Evolutionary conservation across 371 early-diverging fungal species (phyloP).

Genomic region (Zychaea mexicana): DNA sequence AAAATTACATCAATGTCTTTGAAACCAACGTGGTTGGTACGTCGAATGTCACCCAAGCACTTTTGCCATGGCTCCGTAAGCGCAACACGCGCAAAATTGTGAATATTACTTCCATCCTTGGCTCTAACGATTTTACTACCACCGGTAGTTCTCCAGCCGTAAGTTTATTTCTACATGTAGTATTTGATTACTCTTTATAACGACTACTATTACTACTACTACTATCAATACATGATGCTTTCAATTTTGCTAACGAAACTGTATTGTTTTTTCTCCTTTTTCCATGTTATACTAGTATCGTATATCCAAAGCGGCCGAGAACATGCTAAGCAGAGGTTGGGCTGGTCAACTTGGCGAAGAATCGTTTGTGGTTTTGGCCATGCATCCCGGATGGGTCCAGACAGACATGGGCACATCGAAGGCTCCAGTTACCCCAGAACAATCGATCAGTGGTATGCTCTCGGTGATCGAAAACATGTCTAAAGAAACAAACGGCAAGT

Average conservation of each 20-base stretch:
- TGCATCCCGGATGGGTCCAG: conserved; percentile 43
- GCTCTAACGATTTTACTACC: conserved; percentile 16
- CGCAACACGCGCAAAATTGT: conserved; percentile 24
- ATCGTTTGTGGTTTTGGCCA: conserved; percentile 21
- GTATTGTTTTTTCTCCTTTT: neutral
- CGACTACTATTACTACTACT: too few species aligned
- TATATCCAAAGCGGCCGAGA: conserved; percentile 34
- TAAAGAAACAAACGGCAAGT: conserved; percentile 26
- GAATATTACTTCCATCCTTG: conserved; percentile 32
- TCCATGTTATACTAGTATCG: conserved; percentile 17
- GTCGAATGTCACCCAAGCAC: conserved; percentile 21
- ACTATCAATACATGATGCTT: neutral
- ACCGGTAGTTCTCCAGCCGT: neutral
- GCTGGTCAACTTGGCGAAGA: conserved; percentile 21
- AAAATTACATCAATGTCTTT: conserved; percentile 15
- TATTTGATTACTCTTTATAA: too few species aligned
- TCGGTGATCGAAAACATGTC: conserved; percentile 19
- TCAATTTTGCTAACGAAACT: neutral
- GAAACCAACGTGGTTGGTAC: conserved; percentile 31
- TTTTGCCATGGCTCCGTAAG: conserved; percentile 29
- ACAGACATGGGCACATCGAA: conserved; percentile 33
- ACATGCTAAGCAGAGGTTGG: conserved; percentile 24
- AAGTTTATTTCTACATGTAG: neutral
- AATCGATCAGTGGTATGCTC: conserved; percentile 31
- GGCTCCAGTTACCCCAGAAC: conserved; percentile 19